A percentile compares a stretch with the other conserved stretches of the same genome.
These are phyloP conservation scores for Pythium pectinolyticum DNA, from an alignment of 352 stramenopile genomes.

Conservation along the genomic window DNA sequence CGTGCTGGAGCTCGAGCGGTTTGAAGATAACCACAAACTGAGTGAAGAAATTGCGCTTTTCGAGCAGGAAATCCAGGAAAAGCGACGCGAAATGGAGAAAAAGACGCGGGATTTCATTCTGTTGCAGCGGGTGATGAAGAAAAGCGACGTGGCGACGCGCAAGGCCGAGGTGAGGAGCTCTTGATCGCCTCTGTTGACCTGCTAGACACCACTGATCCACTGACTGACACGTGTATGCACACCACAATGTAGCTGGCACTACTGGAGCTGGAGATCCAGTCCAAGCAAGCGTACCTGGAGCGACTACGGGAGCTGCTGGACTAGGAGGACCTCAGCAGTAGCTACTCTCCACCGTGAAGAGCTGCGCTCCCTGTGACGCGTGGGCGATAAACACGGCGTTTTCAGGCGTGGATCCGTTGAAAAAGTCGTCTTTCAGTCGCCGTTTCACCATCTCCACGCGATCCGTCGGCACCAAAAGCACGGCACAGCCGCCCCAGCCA, in stretches of 20 bases:
- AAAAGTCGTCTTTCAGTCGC: slow-evolving; percentile 3
- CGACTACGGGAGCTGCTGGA: slow-evolving; percentile 25
- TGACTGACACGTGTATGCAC: neutral
- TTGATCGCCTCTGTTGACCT: too few species aligned
- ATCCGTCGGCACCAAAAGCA: slow-evolving; percentile 41
- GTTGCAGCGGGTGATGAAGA: slow-evolving; percentile 46
- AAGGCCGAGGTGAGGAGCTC: slow-evolving; percentile 51
- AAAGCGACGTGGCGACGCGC: slow-evolving; percentile 43
- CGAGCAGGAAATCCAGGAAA: slow-evolving; percentile 55
- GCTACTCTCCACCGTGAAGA: slow-evolving; percentile 3
- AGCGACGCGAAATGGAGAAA: slow-evolving; percentile 29
- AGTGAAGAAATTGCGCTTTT: slow-evolving; percentile 58
- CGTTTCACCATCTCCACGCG: neutral
- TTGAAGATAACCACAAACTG: slow-evolving; percentile 56
- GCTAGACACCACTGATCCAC: neutral
- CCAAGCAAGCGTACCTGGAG: slow-evolving; percentile 63
- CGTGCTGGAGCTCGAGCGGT: slow-evolving; percentile 62
- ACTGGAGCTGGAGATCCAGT: slow-evolving; percentile 65
- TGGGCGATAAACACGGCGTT: slow-evolving; percentile 36
- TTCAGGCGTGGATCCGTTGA: neutral
- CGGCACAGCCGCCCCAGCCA: slow-evolving; percentile 82
- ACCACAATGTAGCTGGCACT: slow-evolving; percentile 65
- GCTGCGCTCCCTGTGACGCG: slow-evolving; percentile 16
- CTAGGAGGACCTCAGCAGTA: too few species aligned
- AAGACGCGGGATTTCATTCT: slow-evolving; percentile 51